Evolutionary conservation across 2,329 filamentous ascomycete genomes (phyloP).

Genomic region (Cladosporium austrohemisphaericum): DNA sequence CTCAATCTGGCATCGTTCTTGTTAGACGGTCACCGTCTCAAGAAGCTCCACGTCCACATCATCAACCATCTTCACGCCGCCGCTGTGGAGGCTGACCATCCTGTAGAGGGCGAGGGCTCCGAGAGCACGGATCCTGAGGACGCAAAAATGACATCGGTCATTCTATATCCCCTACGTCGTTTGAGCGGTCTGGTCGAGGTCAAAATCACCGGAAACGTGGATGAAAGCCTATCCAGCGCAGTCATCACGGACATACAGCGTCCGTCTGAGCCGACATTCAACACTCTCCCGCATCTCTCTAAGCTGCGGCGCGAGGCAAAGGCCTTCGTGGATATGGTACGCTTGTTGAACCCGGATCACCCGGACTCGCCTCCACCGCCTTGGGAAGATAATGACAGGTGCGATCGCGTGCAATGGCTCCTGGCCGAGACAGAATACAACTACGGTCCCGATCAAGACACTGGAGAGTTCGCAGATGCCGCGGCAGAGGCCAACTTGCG

Average conservation of each 20-base stretch:
- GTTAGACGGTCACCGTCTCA: constrained; percentile 17
- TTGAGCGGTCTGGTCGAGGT: constrained; percentile 8
- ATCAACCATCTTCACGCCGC: background rate
- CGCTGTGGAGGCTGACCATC: too few species aligned
- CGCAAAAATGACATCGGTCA: background rate
- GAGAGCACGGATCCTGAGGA: background rate
- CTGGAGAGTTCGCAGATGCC: background rate
- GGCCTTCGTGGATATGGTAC: background rate
- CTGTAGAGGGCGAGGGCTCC: too few species aligned
- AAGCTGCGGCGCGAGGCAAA: background rate
- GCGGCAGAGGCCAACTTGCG: background rate
- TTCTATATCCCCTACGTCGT: constrained; percentile 18
- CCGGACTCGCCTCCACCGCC: too few species aligned
- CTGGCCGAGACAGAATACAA: background rate
- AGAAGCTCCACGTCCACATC: constrained; percentile 12
- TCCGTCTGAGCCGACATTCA: background rate
- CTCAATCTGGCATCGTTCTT: constrained; percentile 18
- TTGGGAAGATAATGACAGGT: too few species aligned
- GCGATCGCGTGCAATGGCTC: background rate
- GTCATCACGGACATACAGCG: constrained; percentile 12
- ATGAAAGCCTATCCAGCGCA: background rate
- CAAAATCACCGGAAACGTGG: constrained; percentile 10
- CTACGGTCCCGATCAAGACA: background rate
- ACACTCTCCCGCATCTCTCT: constrained; percentile 9
- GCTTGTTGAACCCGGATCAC: background rate